Evolutionary conservation across 169 alveolate genomes (phyloP), one percentile per base, ranked within the genome.

Genomic region (Plasmodium coatneyi): DNA sequence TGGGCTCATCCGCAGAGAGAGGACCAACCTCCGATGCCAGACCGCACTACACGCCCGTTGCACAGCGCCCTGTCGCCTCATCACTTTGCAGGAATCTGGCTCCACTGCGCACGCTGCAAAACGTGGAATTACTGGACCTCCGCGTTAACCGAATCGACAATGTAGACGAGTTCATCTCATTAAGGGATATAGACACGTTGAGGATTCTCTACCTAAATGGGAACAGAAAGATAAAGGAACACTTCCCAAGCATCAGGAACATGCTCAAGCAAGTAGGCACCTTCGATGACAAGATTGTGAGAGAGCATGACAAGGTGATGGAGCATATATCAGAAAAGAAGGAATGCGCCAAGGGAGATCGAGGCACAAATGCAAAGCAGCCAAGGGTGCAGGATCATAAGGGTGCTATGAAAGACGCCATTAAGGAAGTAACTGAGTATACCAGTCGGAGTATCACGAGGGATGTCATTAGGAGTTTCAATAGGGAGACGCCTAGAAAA

Each of bases 221-320:
- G 60, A 89, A 89, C 52, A 89, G 94, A 22, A 89, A 89, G 79
- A 89, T 89, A 89, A 89, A 79, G 72, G 94, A 89, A 43, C 70
- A 71, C 30, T 89, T 89, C 49, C 34, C 72, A 19, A 89, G n/a
- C 43, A 89, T 89, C 19, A 78, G 34, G 52, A 39, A 36, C 52
- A 89, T 89, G 49, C 56, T 89, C 25, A 89, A 49, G 3, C 94
- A 89, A 78, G 82, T 89, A 22, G 89, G 49, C 14, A 56, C 52
- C 52, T 79, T 89, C 49, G 94, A 89, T 49, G 46, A n/a, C 3
- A 79, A 80, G 32, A 56, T 79, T 78, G 71, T 89, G 82, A 79
- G 46, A 28, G 94, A 89, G 12, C 94, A 89, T 14, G 82, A 78
- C 4, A 36, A n/a, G 12, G 7, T 66, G 34, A 16, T 19, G 52